A percentile compares a stretch with the other conserved stretches of the same genome.
These are phyloP conservation scores for Carex littledalei DNA, from an alignment of 176 grass and related monocot genomes.

Conservation along the genomic window DNA sequence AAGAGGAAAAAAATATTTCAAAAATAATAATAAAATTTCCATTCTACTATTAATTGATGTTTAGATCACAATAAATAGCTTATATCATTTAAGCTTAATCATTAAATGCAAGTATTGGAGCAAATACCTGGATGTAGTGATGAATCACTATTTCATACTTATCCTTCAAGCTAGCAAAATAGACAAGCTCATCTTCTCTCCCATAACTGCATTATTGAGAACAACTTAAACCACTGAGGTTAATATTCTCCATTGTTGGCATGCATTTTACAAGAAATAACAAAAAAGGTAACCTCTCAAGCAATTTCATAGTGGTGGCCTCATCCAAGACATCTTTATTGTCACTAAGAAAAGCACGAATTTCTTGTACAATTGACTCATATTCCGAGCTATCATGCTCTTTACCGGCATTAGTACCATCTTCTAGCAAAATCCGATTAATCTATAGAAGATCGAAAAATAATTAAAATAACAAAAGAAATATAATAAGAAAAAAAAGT, in stretches of 20 bases:
- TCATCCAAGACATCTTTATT: slow-evolving; percentile 97
- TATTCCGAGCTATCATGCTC: slow-evolving; percentile 58
- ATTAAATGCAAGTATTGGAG: not conserved
- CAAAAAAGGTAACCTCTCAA: slow-evolving; percentile 59
- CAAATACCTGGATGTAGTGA: slow-evolving; percentile 81
- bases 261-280: not conserved
- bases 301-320: slow-evolving; percentile 83
- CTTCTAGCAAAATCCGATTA: slow-evolving; percentile 93
- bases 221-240: not conserved
- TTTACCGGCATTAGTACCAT: slow-evolving; percentile 39
- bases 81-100: not conserved
- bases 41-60: not conserved
- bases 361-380: slow-evolving; percentile 65
- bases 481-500: not conserved
- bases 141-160: slow-evolving; percentile 94
- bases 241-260: not conserved
- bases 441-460: slow-evolving; percentile 52
- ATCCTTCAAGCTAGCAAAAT: slow-evolving; percentile 91
- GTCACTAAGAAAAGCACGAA: slow-evolving; percentile 91
- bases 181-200: slow-evolving; percentile 86
- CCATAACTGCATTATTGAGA: slow-evolving; percentile 60
- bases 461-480: slow-evolving; percentile 12
- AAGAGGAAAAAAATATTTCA: not conserved
- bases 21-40: not conserved
- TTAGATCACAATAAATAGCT: not conserved